phyloP scores from a whole-genome alignment of 2,329 filamentous ascomycete genomes.

The Fusarium sp. region DNA sequence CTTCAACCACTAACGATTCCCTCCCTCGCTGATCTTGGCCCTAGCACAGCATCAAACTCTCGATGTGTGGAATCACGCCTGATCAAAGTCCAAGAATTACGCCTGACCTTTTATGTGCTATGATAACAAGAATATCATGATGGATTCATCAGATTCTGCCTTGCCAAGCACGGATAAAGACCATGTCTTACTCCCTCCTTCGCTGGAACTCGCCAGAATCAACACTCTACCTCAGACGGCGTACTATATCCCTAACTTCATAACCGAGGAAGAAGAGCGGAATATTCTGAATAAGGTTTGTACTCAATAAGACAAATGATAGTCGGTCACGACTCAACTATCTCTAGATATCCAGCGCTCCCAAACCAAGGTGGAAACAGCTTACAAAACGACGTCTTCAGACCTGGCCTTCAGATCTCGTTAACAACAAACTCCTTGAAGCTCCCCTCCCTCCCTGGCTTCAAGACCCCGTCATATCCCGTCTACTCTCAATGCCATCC shows the following conservation, averaged over 20 bases:
- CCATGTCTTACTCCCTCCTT: conserved; percentile 55
- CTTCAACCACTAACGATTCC: conserved; percentile 22
- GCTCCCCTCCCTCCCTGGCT: conserved; percentile 82
- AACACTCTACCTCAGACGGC: conserved; percentile 70
- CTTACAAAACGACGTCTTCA: conserved; percentile 91
- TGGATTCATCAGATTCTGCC: conserved; percentile 22
- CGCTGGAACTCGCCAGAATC: conserved; percentile 65
- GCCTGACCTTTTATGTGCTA: background rate
- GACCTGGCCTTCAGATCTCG: conserved; percentile 87
- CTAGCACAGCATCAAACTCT: conserved; percentile 25
- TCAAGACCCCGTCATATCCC: conserved; percentile 73
- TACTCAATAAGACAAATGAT: conserved; percentile 9
- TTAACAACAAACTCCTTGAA: conserved; percentile 80
- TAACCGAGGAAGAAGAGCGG: conserved; percentile 79
- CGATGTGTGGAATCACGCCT: conserved; percentile 17
- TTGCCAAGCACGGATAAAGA: background rate
- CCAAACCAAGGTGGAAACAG: conserved; percentile 84
- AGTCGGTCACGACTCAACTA: conserved; percentile 30
- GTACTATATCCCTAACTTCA: conserved; percentile 90
- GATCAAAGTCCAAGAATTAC: conserved; percentile 2
- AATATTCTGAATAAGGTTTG: conserved; percentile 76
- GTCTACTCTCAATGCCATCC: conserved; percentile 63
- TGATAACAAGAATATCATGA: conserved; percentile 12
- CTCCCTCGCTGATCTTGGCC: conserved; percentile 30
- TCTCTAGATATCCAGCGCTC: conserved; percentile 67